Base-by-base conservation (phyloP, 2,329 filamentous ascomycete genomes). In the Tolypocladium nubicola region DNA sequence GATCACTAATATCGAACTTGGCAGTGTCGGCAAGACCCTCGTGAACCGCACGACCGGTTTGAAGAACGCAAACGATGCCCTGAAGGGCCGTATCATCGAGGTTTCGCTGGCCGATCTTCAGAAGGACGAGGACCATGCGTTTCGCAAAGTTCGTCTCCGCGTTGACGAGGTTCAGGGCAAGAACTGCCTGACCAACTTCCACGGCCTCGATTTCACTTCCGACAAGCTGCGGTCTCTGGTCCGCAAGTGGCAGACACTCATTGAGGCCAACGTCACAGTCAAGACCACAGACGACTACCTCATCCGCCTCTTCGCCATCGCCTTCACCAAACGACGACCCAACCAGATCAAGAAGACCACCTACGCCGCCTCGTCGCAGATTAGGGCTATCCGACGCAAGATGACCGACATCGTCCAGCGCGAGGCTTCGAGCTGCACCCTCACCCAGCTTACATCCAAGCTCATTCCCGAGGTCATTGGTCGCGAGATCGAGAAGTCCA, bases 341-440 rank as follows among this genome's bases (percentile, higher is more conserved):
- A 99, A 97, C 85, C 94, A 99, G 85, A 93, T 99, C 84, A 96
- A 96, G 89, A 99, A 97, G 89, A 99, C 94, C 72, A 99, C 94
- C 75, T 99, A 99, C 75, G 94, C 94, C 68, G 88, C 88, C 66
- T 91, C 90, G 65, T 97, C 94, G 65, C 94, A 99, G 82, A 97
- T 97, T 78, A 89, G 93, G 67, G 87, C 89, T 69, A 99, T 99
- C 78, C 89, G 94, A 79, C 94, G 92, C 85, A 97, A 99, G 90
- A 99, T 99, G 94, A 89, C 85, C 65, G 94, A 99, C 80, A 97
- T 99, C 79, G 97, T 99, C 79, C 85, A 89, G 79, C 89, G 92
- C 70, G 94, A 99, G 84, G 94, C 94, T 63, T 84, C 89, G 69
- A 90, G 84, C 82, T 96, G 91, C 86, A 96, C 91, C 64, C 86